A percentile compares a stretch with the other conserved stretches of the same genome.
These are phyloP conservation scores for Acaromyces ingoldii DNA, from an alignment of 1,284 basidiomycete species.

Conservation along the genomic window DNA sequence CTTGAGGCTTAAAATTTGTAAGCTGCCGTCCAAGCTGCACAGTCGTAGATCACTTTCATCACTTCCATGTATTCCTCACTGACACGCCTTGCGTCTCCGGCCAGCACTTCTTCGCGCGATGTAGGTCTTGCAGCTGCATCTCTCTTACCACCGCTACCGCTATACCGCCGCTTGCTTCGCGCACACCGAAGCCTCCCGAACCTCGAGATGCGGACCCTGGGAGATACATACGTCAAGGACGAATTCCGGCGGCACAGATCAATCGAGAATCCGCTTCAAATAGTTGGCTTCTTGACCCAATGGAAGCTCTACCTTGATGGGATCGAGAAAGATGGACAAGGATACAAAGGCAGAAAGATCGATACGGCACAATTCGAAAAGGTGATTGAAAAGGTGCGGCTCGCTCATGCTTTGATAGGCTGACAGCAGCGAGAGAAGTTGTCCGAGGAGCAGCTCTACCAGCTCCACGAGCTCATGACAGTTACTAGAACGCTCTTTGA, in stretches of 20 bases:
- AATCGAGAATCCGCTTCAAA: slow-evolving; percentile 48
- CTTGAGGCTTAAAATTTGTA: too few species aligned
- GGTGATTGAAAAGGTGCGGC: slow-evolving; percentile 1
- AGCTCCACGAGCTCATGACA: slow-evolving; percentile 48
- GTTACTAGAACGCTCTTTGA: slow-evolving; percentile 39
- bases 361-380: slow-evolving; percentile 10
- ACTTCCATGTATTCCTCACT: too few species aligned
- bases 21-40: too few species aligned
- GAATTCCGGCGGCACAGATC: slow-evolving; percentile 43
- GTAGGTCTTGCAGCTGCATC: slow-evolving; percentile 16
- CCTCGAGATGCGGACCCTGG: slow-evolving; percentile 48
- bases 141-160: slow-evolving; percentile 43
- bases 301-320: slow-evolving; percentile 51
- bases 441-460: slow-evolving; percentile 51
- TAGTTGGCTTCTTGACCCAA: slow-evolving; percentile 47
- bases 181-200: slow-evolving; percentile 35
- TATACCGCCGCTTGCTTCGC: slow-evolving; percentile 45
- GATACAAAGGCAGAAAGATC: slow-evolving; percentile 1
- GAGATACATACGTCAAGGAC: slow-evolving; percentile 50
- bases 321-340: slow-evolving; percentile 27
- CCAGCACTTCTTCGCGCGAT: neutral
- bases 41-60: too few species aligned
- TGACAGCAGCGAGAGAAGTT: slow-evolving; percentile 16
- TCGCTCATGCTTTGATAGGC: neutral
- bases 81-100: too few species aligned